Base-by-base conservation (phyloP, 2,329 filamentous ascomycete genomes). In the Colletotrichum liriopes region DNA sequence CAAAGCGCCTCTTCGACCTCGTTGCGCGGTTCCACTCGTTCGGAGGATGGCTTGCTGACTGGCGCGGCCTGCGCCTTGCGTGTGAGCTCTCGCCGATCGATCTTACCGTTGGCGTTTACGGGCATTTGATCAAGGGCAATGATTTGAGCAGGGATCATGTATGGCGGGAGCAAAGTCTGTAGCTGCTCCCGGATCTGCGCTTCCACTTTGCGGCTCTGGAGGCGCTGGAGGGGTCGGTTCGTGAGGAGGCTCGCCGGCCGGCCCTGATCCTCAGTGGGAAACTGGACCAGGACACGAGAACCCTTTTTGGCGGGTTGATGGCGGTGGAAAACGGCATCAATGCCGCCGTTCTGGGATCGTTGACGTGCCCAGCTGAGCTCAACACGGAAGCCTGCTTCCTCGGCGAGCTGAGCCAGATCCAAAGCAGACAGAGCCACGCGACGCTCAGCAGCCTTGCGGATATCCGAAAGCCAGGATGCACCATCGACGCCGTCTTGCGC, bases 331-430 rank as follows among this genome's bases (percentile, higher is more conserved):
- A 81, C 47, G 23, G 75, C 78, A 35, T 80, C 79, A 0, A 80
- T 26, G 1, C 74, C 77, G 16, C 79, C 79, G 1, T 60, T 65
- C n/a, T 77, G 78, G 5, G 65, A 67, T 6, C 49, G 39, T 12
- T 84, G 84, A 20, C 81, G 78, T 0, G 86, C 87, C 74, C 86
- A 86, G 65, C 82, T 81, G 4, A 82, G 74, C 26, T 87, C 83
- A 26, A 87, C 86, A 32, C 83, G 77, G 71, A 85, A 88, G n/a
- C 86, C 85, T 18, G 81, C 76, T 26, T 75, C 73, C 41, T 80
- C 7, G 5, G 76, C 77, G 1, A 82, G 39, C 3, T 75, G 60
- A 0, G 65, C 71, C 7, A 79, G 56, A 3, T 78, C 77, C 8
- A 67, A 14, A 0, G 74, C 70, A 1, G 73, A 75, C 2, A 60